Conservation (phyloP, 2,329 filamentous ascomycete genomes). For the Ascosphaera apis region DNA sequence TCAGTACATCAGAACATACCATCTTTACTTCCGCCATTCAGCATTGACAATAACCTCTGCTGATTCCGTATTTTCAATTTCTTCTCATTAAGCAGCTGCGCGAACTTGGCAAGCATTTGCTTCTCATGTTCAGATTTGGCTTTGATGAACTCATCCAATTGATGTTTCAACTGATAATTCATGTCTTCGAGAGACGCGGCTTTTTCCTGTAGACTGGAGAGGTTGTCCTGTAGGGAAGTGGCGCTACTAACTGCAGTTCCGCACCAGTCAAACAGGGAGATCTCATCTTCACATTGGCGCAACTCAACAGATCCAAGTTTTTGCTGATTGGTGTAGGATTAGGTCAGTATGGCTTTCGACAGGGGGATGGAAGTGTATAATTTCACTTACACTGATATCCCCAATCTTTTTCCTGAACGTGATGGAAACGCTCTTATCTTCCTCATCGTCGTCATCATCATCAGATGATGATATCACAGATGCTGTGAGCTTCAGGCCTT, state of each 20-base stretch:
- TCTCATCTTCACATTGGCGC: constrained; percentile 27
- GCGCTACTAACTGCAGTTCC: constrained; percentile 24
- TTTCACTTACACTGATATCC: constrained; percentile 23
- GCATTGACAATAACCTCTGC: constrained; percentile 29
- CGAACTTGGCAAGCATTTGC: constrained; percentile 33
- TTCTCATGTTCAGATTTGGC: constrained; percentile 34
- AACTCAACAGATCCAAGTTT: constrained; percentile 31
- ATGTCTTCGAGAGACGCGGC: constrained; percentile 24
- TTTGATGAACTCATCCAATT: constrained; percentile 33
- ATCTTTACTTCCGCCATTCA: constrained; percentile 21
- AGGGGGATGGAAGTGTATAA: not conserved
- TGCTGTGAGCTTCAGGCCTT: constrained; percentile 14
- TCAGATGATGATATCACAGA: constrained; percentile 6
- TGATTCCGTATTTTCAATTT: constrained; percentile 42
- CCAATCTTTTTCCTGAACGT: constrained; percentile 21
- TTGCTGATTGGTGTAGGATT: constrained; percentile 16
- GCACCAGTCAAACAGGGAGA: constrained; percentile 35
- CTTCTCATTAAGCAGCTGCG: constrained; percentile 36
- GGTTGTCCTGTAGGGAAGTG: constrained; percentile 17
- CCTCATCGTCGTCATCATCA: constrained; percentile 7
- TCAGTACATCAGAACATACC: constrained; percentile 8
- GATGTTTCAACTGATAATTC: constrained; percentile 27
- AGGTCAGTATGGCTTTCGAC: constrained; percentile 2
- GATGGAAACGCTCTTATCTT: constrained; percentile 16
- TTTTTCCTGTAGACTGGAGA: constrained; percentile 19